Conservation (phyloP, 83 land plant species). For the Picea engelmannii region DNA sequence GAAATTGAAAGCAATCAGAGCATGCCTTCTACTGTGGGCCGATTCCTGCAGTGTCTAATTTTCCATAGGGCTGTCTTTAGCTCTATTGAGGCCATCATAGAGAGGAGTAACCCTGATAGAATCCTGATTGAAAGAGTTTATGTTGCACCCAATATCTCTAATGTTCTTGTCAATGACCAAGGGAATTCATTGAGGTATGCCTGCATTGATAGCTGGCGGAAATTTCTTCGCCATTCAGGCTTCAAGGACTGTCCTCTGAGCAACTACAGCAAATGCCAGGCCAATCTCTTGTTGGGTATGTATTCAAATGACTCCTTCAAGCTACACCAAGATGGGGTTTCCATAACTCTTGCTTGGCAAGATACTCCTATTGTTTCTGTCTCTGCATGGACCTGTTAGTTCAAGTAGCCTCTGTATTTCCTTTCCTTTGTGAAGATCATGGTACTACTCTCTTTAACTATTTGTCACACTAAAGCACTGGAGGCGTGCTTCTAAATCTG, state of each 20-base stretch:
- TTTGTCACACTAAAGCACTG: neutral
- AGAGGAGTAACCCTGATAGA: conserved; percentile 10
- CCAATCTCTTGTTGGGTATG: conserved; percentile 15
- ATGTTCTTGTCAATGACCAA: neutral
- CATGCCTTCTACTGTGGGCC: conserved; percentile 13
- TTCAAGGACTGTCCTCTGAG: conserved; percentile 16
- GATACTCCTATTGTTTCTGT: conserved; percentile 17
- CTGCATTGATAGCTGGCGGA: conserved; percentile 12
- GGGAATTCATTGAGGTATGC: conserved; percentile 9
- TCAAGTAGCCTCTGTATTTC: neutral
- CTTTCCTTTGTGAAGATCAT: neutral
- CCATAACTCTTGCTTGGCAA: conserved; percentile 15
- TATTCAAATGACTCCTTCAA: conserved; percentile 15
- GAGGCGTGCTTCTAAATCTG: neutral
- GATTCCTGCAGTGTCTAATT: conserved; percentile 18
- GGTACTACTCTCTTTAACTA: neutral
- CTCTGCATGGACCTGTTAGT: conserved; percentile 10
- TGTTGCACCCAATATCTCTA: conserved; percentile 13
- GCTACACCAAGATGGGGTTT: conserved; percentile 14
- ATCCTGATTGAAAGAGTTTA: conserved; percentile 15
- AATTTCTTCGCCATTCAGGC: conserved; percentile 14
- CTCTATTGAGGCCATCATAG: conserved; percentile 16
- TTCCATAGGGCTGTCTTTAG: conserved; percentile 16
- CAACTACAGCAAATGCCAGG: conserved; percentile 10
- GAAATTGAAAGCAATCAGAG: conserved; percentile 15